Conservation (phyloP, 169 alveolate species). For the Cryptosporidium sp. region DNA sequence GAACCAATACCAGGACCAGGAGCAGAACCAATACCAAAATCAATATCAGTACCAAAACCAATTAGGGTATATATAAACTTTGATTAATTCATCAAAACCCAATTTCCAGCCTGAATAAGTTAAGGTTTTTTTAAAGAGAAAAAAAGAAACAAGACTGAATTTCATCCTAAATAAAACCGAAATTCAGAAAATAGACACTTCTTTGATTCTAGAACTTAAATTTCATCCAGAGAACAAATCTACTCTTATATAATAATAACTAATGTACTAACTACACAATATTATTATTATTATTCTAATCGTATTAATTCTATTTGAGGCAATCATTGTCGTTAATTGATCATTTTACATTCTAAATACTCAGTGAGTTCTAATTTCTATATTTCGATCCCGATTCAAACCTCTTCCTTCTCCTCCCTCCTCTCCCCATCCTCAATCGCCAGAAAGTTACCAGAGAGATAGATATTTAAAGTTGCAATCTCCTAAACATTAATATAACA, state of each 20-base stretch:
- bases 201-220: too few species aligned
- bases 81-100: too few species aligned
- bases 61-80: not conserved
- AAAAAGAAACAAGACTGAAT: too few species aligned
- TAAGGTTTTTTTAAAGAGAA: not conserved
- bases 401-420: not conserved
- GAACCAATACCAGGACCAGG: too few species aligned
- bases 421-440: too few species aligned
- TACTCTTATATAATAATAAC: too few species aligned
- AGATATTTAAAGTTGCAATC: constrained; percentile 25
- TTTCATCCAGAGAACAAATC: too few species aligned
- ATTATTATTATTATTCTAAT: not conserved
- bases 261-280: not conserved
- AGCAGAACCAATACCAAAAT: not conserved
- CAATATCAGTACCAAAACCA: not conserved
- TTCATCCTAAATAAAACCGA: not conserved
- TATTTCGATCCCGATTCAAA: not conserved
- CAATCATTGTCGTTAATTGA: not conserved
- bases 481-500: constrained; percentile 65
- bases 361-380: not conserved
- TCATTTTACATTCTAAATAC: too few species aligned
- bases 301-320: not conserved
- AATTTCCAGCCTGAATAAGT: not conserved
- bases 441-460: not conserved
- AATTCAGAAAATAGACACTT: not conserved